Base-by-base conservation (phyloP, 805 yeast species). In the Kodamaea laetipori region DNA sequence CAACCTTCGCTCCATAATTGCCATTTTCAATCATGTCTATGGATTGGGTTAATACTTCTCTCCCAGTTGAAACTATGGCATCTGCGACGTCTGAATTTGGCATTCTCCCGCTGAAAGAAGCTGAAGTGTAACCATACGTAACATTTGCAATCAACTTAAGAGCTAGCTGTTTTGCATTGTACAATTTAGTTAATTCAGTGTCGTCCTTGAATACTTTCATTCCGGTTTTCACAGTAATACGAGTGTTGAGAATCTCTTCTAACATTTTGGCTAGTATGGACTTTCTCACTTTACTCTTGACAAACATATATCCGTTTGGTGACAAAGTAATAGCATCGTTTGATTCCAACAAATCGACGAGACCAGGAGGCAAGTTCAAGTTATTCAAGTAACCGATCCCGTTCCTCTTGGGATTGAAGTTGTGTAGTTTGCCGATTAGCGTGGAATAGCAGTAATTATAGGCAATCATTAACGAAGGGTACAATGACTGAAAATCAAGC, bases 21-120 rank as follows among this genome's bases (percentile, higher is more conserved):
- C 67, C 59, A 11, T 76, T 67, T 47, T 90, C 95, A 40, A 94
- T 90, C 38, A 75, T 56, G 1, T 75, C 74, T 19, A 89, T 82
- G 0, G 97, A 84, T 40, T 74, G 73, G 41, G 81, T 82, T 39
- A 94, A 66, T 0, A 89, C 84, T 61, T 92, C 97, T 42, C 98
- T 70, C 0, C 94, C 99, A 0, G 94, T 82, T 16, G 90, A 81
- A 1, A 94, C 99, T 59, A 94, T 88, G 9, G 95, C 85, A 65
- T 94, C 99, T 0, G 99, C 96, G 23, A 94, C 75, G 58, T 90
- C 98, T 0, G 96, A 82, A 54, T 94, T 87, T 0, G 99, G 98
- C 99, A 94, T 94, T 49, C 99, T 70, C 0, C 99, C 99, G 6
- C 96, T 88, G 57, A 85, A 94, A 0, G 96, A 81, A 0, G 99